Evolutionary conservation across 1,139 yeast genomes (phyloP), one percentile per base, ranked within the genome.

Genomic region (Hyphopichia fennica): DNA sequence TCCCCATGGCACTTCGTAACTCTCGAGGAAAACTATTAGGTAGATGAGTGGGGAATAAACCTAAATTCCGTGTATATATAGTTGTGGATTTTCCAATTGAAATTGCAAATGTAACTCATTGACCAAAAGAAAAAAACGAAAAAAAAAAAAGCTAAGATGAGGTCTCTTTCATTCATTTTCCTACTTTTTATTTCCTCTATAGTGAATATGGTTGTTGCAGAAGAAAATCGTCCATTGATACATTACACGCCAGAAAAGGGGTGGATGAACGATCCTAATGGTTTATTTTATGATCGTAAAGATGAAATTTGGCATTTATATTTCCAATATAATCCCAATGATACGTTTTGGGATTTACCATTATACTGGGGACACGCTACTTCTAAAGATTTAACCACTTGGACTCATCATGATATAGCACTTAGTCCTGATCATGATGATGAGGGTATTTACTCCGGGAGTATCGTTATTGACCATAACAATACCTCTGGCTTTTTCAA

Each of bases 361-460:
- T 37, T 57, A 29, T 56, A 51, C 40, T 66, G 72, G 72, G 72
- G 72, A 3, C 72, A 65, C 41, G 62, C 69, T 7, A 55, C 60
- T 9, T 61, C 69, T 5, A 47, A 51, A 5, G 69, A 67, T 48
- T 51, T 66, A 44, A 42, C 54, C 3, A 47, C 49, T 33, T 68
- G 73, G 73, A 45, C 53, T 10, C 53, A 60, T 31, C 54, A 57
- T 39, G 62, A 55, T 8, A 43, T 52, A 22, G 71, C 72, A 5
- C 43, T 65, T 27, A 45, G 45, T 4, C 59, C 67, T n/a, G 51
- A 48, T 4, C 38, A 47, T 10, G 53, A 52, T 25, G 53, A 49
- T 15, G 56, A 58, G 4, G 65, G 65, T 8, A 62, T 62, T 11
- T 68, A 52, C 47, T 59, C 70, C 8, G 73, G 74, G 1, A 51